Evolutionary conservation across 1,284 basidiomycete species (phyloP).

Genomic region (Schizophyllum commune): DNA sequence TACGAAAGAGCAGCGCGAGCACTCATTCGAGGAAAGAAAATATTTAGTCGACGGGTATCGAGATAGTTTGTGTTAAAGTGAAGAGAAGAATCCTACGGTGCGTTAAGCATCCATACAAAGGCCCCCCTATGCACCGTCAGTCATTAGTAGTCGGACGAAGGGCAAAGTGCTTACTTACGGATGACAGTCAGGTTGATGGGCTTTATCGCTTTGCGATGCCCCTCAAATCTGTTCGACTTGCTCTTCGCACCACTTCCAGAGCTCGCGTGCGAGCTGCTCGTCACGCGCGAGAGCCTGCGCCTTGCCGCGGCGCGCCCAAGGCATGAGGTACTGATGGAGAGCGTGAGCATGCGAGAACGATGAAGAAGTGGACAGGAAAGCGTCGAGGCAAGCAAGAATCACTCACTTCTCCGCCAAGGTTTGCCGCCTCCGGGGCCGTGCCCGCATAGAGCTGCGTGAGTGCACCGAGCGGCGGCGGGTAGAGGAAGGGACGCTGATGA

Average conservation of each 20-base stretch:
- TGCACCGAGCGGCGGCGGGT: constrained; percentile 3
- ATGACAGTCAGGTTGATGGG: too few relatives aligned
- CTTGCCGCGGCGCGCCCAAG: not conserved
- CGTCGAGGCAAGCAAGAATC: not conserved
- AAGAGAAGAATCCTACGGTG: too few relatives aligned
- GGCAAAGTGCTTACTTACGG: too few relatives aligned
- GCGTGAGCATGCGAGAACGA: not conserved
- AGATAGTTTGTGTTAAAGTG: too few relatives aligned
- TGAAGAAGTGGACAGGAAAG: not conserved
- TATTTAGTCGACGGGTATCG: too few relatives aligned
- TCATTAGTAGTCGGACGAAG: too few relatives aligned
- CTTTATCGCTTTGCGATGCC: too few relatives aligned
- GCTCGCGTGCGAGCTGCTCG: constrained; percentile 19
- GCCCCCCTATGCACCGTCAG: too few relatives aligned
- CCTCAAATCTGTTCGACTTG: constrained; percentile 1
- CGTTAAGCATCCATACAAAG: too few relatives aligned
- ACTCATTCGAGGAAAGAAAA: too few relatives aligned
- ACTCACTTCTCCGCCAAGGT: constrained; percentile 9
- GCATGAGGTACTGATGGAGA: constrained; percentile 5
- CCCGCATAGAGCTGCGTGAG: constrained; percentile 10
- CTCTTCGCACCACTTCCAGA: constrained; percentile 16
- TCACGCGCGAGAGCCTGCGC: not conserved
- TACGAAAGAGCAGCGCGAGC: too few relatives aligned
- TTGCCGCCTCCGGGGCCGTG: constrained; percentile 12
- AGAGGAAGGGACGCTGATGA: constrained; percentile 3